A percentile compares a stretch with the other conserved stretches of the same genome.
phyloP scores from a whole-genome alignment of 2,329 filamentous ascomycete species.

The Laburnicola sp. region DNA sequence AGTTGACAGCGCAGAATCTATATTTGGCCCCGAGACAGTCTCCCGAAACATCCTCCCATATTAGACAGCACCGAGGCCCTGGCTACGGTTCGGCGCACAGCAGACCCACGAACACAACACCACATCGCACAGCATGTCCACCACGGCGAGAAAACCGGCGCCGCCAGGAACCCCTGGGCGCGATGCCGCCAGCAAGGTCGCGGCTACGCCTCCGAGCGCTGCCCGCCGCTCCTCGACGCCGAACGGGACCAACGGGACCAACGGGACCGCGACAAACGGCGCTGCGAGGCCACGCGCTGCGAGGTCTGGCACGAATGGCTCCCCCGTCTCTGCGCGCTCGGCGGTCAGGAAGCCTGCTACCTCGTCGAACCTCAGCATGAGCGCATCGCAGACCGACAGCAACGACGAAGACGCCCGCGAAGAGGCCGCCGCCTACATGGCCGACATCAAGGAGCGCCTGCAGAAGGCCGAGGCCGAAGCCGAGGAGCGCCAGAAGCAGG shows the following conservation, averaged over 20 bases:
- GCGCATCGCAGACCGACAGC: conserved; percentile 41
- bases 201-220: conserved; percentile 35
- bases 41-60: background rate
- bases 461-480: conserved; percentile 76
- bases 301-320: conserved; percentile 34
- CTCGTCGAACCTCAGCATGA: conserved; percentile 39
- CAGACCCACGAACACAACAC: conserved; percentile 1
- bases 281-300: conserved; percentile 38
- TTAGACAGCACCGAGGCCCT: conserved; percentile 10
- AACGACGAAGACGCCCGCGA: conserved; percentile 69
- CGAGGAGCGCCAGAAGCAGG: conserved; percentile 81
- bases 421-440: conserved; percentile 75
- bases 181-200: conserved; percentile 25
- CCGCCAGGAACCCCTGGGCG: conserved; percentile 36
- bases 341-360: conserved; percentile 43
- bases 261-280: conserved; percentile 19
- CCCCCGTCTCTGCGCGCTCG: conserved; percentile 46
- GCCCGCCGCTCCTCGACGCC: conserved; percentile 36
- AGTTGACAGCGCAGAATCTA: conserved; percentile 4
- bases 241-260: conserved; percentile 23
- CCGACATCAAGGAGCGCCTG: conserved; percentile 82
- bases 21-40: conserved; percentile 6
- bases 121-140: conserved; percentile 32
- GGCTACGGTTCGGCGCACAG: conserved; percentile 9
- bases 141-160: conserved; percentile 43